A percentile compares a stretch with the other conserved stretches of the same genome.
Evolutionary conservation across 164 flowering plant genomes (phyloP).

Genomic region (Stephania japonica): DNA sequence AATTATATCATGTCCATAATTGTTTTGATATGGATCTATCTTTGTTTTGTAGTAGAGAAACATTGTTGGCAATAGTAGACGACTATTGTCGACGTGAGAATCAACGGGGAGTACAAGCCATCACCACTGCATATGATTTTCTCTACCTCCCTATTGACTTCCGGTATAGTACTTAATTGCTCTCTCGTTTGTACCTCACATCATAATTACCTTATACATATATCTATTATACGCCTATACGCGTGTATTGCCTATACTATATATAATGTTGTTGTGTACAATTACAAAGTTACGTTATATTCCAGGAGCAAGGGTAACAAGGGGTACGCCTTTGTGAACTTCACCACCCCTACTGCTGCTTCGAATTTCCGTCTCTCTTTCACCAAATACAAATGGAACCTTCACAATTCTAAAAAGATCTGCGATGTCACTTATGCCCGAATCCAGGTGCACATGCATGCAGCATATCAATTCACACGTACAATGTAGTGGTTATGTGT

Average conservation of each 20-base stretch:
- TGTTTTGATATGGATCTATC: too few relatives aligned
- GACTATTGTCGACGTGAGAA: background rate
- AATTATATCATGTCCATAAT: too few relatives aligned
- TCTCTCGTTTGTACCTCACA: background rate
- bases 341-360: constrained; percentile 40
- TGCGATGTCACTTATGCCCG: constrained; percentile 38
- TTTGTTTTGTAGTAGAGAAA: background rate
- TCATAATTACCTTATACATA: too few relatives aligned
- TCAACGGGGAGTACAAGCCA: background rate
- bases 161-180: constrained; percentile 26
- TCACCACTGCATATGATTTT: constrained; percentile 52
- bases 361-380: constrained; percentile 24
- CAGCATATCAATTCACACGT: too few relatives aligned
- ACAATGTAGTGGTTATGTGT: too few relatives aligned
- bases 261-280: too few relatives aligned
- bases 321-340: constrained; percentile 84
- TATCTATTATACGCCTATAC: too few relatives aligned
- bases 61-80: background rate
- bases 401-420: constrained; percentile 34
- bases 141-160: constrained; percentile 81
- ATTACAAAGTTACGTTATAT: too few relatives aligned
- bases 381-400: constrained; percentile 33
- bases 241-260: too few relatives aligned
- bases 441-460: constrained; percentile 66
- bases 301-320: constrained; percentile 28